Evolutionary conservation across 2,329 filamentous ascomycete species (phyloP), one percentile per base, ranked within the genome.

Genomic region (Botryosphaeria agaves): DNA sequence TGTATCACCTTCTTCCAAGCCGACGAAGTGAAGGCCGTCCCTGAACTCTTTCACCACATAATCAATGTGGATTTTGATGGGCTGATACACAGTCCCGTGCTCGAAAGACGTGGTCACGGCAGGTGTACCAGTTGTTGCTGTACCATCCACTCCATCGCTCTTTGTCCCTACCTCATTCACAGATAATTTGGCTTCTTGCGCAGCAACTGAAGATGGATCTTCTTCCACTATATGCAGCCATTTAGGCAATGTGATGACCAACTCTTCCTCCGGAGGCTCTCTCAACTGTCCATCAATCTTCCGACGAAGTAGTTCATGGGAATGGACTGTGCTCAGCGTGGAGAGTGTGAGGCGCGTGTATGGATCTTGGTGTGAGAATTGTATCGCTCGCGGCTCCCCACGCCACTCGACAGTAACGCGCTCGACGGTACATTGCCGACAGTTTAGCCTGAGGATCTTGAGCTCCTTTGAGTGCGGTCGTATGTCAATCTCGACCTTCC

Each of bases 1-100:
- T 33, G 64, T 64, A 48, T 94, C 87, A 30, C 75, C 70, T 33
- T 76, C 73, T 26, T 83, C 74, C 21, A 89, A 69, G 3, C 89
- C 85, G 11, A 91, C 81, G 53, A 94, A 98, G 36, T 94, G 85
- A 34, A 95, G 53, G 14, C 83, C 87, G 49, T 98, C 89, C 27
- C 82, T 69, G 30, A 85, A 76, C 41, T 72, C 71, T 30, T 71
- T 72, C 19, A 82, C 71, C 14, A 65, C 61, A 46, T 93, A 98
- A 19, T 89, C 80, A 33, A 94, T 77, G 28, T 67, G 64, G 26
- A 82, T 48, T 28, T 59, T 66, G 29, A 81, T 46, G n/a, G 71
- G 63, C 31, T 66, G 64, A 45, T 70, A 79, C 34, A 57, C 40
- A 29, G 51, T 36, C n/a, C 36, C 38, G 12, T 41, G 39, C 17